Percentiles rank a stretch among this genome's conserved stretches.
phyloP scores from a whole-genome alignment of 805 yeast species.

The Blastobotrys mokoenaii region DNA sequence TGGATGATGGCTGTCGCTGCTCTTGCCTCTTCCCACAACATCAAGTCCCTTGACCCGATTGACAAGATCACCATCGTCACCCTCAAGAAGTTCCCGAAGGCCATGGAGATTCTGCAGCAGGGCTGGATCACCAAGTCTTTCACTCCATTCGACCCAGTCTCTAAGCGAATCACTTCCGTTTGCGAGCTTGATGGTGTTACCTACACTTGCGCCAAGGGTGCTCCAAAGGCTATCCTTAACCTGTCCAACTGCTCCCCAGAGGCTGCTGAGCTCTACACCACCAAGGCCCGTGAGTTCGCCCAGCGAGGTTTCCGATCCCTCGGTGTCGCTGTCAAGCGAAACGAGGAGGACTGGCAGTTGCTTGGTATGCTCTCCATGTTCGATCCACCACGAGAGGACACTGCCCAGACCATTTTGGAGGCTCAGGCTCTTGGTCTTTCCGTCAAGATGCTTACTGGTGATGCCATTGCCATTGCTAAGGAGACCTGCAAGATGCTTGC shows the following conservation, averaged over 20 bases:
- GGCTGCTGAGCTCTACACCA: constrained; percentile 87
- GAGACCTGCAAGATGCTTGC: constrained; percentile 98
- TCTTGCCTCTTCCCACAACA: constrained; percentile 96
- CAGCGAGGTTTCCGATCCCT: constrained; percentile 97
- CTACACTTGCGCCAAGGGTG: constrained; percentile 95
- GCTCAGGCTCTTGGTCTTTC: constrained; percentile 89
- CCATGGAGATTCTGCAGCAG: constrained; percentile 37
- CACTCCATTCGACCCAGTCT: constrained; percentile 97
- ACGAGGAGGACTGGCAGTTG: constrained; percentile 97
- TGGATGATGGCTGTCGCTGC: constrained; percentile 96
- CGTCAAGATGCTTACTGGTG: constrained; percentile 98
- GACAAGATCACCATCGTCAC: constrained; percentile 94
- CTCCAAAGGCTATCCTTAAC: constrained; percentile 84
- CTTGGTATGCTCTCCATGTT: constrained; percentile 97
- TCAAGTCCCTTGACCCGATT: constrained; percentile 95
- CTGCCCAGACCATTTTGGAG: constrained; percentile 90
- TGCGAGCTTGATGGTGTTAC: constrained; percentile 95
- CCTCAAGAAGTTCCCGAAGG: constrained; percentile 82
- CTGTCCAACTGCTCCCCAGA: constrained; percentile 60
- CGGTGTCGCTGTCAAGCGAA: constrained; percentile 99
- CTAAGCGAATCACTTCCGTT: constrained; percentile 91
- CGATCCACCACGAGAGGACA: constrained; percentile 99
- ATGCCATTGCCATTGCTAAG: constrained; percentile 97
- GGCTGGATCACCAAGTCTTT: constrained; percentile 48
- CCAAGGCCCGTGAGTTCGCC: constrained; percentile 95